Evolutionary conservation across 345 rosid genomes (phyloP).

Genomic region (Cardamine chenopodiifolia): DNA sequence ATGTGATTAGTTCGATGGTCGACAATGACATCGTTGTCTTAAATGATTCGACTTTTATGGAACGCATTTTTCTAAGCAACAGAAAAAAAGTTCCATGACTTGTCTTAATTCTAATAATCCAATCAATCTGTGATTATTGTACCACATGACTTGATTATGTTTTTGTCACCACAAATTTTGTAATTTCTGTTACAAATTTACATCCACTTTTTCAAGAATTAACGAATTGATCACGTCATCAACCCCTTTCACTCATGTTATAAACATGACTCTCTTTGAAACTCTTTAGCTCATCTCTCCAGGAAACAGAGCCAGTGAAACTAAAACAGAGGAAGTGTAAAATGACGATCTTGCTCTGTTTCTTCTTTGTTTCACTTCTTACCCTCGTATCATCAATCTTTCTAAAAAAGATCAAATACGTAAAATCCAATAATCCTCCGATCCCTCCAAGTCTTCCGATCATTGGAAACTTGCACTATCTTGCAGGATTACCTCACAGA

Average conservation of each 20-base stretch:
- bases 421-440: background rate
- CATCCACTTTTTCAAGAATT: background rate
- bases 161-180: background rate
- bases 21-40: background rate
- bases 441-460: slow-evolving; percentile 6
- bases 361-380: background rate
- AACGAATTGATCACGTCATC: background rate
- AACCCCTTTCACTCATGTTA: background rate
- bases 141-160: background rate
- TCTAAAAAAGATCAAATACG: background rate
- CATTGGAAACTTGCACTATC: slow-evolving; percentile 10
- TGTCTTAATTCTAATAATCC: background rate
- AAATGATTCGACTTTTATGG: background rate
- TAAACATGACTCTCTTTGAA: background rate
- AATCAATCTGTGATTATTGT: background rate
- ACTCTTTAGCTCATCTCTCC: background rate
- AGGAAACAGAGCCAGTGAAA: background rate
- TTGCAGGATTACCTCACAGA: slow-evolving; percentile 1
- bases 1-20: background rate
- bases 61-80: background rate
- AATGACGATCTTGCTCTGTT: slow-evolving; percentile 28
- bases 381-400: background rate
- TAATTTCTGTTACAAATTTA: background rate
- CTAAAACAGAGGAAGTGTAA: background rate
- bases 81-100: background rate